Base-by-base conservation (phyloP, 441 rosid genomes). In the Erodium trifolium region DNA sequence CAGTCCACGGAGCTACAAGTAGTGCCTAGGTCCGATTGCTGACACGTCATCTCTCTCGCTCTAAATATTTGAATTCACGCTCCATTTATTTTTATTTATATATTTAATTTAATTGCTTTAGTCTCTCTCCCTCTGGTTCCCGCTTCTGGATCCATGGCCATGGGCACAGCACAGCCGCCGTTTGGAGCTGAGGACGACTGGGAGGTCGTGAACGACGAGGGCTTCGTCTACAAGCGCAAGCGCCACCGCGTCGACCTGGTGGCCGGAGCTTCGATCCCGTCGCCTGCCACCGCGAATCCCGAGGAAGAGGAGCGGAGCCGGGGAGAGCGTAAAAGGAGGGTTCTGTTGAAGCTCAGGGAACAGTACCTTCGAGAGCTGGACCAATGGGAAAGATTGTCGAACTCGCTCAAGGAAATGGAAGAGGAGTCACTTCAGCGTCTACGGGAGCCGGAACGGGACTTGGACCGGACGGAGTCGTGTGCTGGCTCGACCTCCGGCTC, bases 181-280 rank as follows among this genome's bases (percentile, higher is more conserved):
- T 23, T 23, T 23, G 1, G 45, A 39, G 45, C 45, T 39, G 45
- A 39, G 45, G 88, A 82, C 64, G 91, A 83, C 29, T 93, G 96
- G 94, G 94, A 84, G 74, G 82, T 87, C 70, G 78, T 79, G 78
- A 84, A 84, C 77, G 90, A 85, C 68, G 88, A 89, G 55, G 97
- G 96, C 14, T 91, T 93, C 86, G 78, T 88, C 63, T 84, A 88
- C 86, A 86, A 87, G 79, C 87, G 93, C 70, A 76, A 76, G 75
- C 88, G 83, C 73, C 88, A 83, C 67, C 81, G 79, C 51, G 76
- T 78, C 39, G 71, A 60, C 67, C 72, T 68, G 43, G 68, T 69
- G 66, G 39, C 64, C 67, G 55, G 72, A 64, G 45, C 45, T 39
- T 39, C 45, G 9, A 8, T 68, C 73, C 27, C 0, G 27, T 23